Evolutionary conservation across 805 yeast species (phyloP), one percentile per base, ranked within the genome.

Genomic region (Candida succiphila): DNA sequence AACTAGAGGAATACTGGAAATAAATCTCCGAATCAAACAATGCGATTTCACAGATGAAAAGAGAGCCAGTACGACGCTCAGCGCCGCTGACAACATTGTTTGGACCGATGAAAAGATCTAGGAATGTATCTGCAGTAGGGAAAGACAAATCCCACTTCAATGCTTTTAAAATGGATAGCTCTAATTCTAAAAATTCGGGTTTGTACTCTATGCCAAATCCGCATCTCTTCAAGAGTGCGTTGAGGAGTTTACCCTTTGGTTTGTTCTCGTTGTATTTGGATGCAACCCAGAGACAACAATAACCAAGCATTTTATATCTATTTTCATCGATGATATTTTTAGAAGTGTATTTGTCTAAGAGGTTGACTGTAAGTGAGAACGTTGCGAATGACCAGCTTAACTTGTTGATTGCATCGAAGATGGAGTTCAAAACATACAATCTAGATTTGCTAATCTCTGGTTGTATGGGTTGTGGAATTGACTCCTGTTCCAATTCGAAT

Each of bases 31-130:
- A 68, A 49, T 77, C 72, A 52, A 80, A 78, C 38, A 74, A 76
- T 35, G 77, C 65, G 44, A 79, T 58, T 49, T 80, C 87, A 46
- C 86, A 76, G 29, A 80, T 52, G 56, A 75, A 74, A 38, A 72
- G 57, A 13, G 84, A 65, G 37, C 79, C 72, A 31, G 65, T 54
- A 45, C 70, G 74, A 39, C 78, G 57, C 37, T 70, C 73, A 39
- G 65, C 59, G 26, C 62, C 46, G 40, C 57, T 59, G 34, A 54
- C 55, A 33, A 49, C 48, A 25, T 46, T 39, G 17, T 43, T 44
- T n/a, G n/a, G n/a, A 35, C 43, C 45, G 20, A 78, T 52, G 44
- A 64, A 65, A 33, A 78, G 52, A 45, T 80, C 85, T 36, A 79
- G 60, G 45, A 76, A 76, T 10, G 69, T 58, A 52, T 79, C 87